phyloP scores from a whole-genome alignment of 345 rosid species.

The Capsella bursapastoris region DNA sequence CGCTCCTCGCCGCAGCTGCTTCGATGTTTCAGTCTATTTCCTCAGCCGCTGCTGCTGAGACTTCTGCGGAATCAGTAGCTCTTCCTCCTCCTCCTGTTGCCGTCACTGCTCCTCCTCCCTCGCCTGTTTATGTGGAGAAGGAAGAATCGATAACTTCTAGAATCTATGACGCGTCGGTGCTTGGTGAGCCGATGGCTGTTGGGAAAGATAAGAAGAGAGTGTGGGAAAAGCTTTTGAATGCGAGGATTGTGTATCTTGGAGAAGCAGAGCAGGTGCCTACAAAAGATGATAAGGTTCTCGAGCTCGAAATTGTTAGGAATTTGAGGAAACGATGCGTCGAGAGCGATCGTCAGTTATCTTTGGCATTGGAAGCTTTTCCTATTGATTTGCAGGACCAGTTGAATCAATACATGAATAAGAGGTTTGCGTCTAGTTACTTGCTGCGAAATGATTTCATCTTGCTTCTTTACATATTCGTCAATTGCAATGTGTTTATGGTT shows the following conservation, averaged over 20 bases:
- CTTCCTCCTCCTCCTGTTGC: constrained; percentile 15
- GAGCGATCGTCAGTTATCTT: constrained; percentile 57
- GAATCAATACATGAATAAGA: constrained; percentile 61
- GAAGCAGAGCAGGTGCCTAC: constrained; percentile 93
- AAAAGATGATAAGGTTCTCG: constrained; percentile 75
- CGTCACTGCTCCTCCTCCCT: neutral
- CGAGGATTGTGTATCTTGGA: constrained; percentile 80
- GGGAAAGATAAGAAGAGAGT: constrained; percentile 82
- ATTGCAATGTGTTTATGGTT: neutral
- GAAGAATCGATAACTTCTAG: constrained; percentile 55
- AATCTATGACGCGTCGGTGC: constrained; percentile 82
- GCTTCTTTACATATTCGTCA: neutral
- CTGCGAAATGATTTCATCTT: neutral
- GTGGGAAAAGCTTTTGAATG: constrained; percentile 86
- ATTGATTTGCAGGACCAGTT: constrained; percentile 70
- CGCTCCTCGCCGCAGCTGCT: constrained; percentile 38
- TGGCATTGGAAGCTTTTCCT: constrained; percentile 84
- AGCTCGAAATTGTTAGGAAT: constrained; percentile 73
- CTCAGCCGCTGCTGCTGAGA: constrained; percentile 21
- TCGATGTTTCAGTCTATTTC: constrained; percentile 29
- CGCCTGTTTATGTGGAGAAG: constrained; percentile 39
- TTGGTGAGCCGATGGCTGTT: constrained; percentile 91
- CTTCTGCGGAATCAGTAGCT: constrained; percentile 25
- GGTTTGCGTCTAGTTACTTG: constrained; percentile 47
- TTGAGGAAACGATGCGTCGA: constrained; percentile 63